These are phyloP conservation scores for Emericellopsis cladophorae DNA, from an alignment of 2,329 filamentous ascomycete species.

Conservation along the genomic window DNA sequence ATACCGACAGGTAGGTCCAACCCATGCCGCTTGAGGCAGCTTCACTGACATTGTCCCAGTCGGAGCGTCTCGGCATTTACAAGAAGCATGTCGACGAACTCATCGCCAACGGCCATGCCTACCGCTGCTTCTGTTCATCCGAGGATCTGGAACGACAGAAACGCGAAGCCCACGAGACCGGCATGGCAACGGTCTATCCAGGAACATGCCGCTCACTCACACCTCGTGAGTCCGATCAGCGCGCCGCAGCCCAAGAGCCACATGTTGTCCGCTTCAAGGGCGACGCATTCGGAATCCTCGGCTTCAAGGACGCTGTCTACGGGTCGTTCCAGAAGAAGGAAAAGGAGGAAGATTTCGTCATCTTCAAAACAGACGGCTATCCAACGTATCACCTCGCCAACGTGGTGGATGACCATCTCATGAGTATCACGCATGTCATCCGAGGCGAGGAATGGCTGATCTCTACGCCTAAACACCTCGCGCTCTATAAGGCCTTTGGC, in stretches of 20 bases:
- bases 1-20: constrained; percentile 58
- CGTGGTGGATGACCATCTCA: constrained; percentile 88
- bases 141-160: constrained; percentile 58
- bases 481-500: constrained; percentile 64
- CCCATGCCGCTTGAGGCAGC: neutral
- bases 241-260: constrained; percentile 54
- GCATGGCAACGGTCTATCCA: constrained; percentile 32
- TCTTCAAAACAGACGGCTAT: constrained; percentile 82
- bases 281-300: constrained; percentile 37
- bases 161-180: constrained; percentile 42
- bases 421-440: constrained; percentile 93
- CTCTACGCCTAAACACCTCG: constrained; percentile 65
- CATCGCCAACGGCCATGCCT: constrained; percentile 61
- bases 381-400: constrained; percentile 97
- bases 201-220: constrained; percentile 61
- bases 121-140: constrained; percentile 82
- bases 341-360: constrained; percentile 66
- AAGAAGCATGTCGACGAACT: constrained; percentile 56
- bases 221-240: constrained; percentile 53
- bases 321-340: constrained; percentile 47
- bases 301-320: constrained; percentile 70
- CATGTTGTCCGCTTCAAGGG: constrained; percentile 70
- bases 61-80: constrained; percentile 66
- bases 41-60: constrained; percentile 33
- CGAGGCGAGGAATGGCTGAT: constrained; percentile 94